Evolutionary conservation across 2,329 filamentous ascomycete species (phyloP).

Genomic region (Aspergillus fructus): DNA sequence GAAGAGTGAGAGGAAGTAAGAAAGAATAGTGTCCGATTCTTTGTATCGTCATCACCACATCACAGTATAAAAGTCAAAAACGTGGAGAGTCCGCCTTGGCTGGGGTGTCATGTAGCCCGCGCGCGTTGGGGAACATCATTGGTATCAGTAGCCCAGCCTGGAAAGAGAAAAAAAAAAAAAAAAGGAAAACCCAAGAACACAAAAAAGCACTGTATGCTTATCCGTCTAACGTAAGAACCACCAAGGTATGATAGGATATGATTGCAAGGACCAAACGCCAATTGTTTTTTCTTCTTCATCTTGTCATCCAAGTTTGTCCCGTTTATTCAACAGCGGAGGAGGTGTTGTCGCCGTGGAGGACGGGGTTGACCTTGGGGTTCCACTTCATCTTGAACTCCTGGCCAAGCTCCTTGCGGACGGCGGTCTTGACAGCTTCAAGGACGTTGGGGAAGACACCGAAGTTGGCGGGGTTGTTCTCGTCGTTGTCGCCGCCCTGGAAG

Average conservation of each 20-base stretch:
- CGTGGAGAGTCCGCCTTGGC: neutral
- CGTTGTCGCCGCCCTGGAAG: conserved; percentile 74
- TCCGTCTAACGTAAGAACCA: conserved; percentile 9
- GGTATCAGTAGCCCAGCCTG: conserved; percentile 27
- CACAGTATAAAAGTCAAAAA: neutral
- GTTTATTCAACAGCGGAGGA: conserved; percentile 58
- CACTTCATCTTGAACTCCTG: conserved; percentile 72
- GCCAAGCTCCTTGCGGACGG: conserved; percentile 69
- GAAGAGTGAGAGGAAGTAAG: neutral
- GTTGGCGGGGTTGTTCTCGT: conserved; percentile 72
- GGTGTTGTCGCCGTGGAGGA: conserved; percentile 54
- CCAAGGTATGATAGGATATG: neutral
- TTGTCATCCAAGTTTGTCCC: conserved; percentile 11
- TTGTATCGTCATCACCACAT: conserved; percentile 3
- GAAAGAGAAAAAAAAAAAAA: neutral
- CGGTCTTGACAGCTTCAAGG: conserved; percentile 67
- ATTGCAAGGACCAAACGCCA: conserved; percentile 17
- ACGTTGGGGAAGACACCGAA: conserved; percentile 76
- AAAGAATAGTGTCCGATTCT: conserved; percentile 1
- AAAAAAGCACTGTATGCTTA: conserved; percentile 7
- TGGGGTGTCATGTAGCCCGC: neutral
- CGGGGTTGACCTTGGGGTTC: conserved; percentile 69
- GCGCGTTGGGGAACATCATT: conserved; percentile 9
- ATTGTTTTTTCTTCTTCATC: conserved; percentile 16
- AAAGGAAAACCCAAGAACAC: neutral